Base-by-base conservation (phyloP, 2,329 filamentous ascomycete genomes). In the Aspergillus sojae region DNA sequence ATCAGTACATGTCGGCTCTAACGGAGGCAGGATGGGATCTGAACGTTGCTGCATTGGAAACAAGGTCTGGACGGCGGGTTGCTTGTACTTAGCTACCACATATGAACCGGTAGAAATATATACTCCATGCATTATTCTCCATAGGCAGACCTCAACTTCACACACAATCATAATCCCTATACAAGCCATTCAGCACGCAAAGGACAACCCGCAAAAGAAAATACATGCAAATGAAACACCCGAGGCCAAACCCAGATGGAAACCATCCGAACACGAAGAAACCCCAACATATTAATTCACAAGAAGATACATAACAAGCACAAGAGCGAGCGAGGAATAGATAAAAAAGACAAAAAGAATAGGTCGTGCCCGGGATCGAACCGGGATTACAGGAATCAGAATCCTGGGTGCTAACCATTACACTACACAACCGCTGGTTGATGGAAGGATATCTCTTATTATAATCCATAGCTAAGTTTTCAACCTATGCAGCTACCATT, bases 11-110 rank as follows among this genome's bases (percentile, higher is more conserved):
- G 58, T 65, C 76, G 65, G 67, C 77, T 65, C 65, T 88, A 60
- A 72, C 68, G 62, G 74, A 74, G 39, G 78, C 71, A 36, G 90
- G 90, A 0, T 94, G 91, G 91, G 86, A 93, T 76, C 69, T 91
- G 54, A 80, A 86, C 61, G 82, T 82, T 57, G 83, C 83, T 45
- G 89, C 87, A 6, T 79, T 94, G 69, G 90, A 93, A 80, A 93
- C 89, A 21, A 82, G 79, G 63, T 80, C 85, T 54, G 87, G 85
- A 12, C 71, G 72, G 60, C 74, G 80, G 63, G 65, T 82, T 57
- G 43, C 53, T 28, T 54, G 48, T n/a, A 11, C 28, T 9, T 45
- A 32, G 32, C 9, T 3, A 34, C 19, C 2, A n/a, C 56, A 32
- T 32, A 45, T 26, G 14, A 56, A 32, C 36, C 30, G 32, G 32